Evolutionary conservation across 2,329 filamentous ascomycete species (phyloP).

Genomic region (Trichothecium roseum): DNA sequence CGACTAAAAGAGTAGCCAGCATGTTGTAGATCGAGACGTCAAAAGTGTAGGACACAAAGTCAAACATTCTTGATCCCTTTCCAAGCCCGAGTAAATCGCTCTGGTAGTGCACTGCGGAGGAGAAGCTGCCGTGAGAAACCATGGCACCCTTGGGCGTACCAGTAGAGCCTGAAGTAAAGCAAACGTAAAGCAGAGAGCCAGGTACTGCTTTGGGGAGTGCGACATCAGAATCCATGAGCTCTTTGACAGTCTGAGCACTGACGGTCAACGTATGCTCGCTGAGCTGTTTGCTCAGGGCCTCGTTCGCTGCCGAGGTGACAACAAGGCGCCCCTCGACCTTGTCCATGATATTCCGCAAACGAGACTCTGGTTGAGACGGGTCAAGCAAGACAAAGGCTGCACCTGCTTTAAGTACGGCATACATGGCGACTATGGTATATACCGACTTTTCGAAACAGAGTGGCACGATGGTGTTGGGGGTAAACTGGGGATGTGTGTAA

Average conservation of each 20-base stretch:
- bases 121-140: slow-evolving; percentile 7
- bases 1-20: slow-evolving; percentile 9
- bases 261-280: too few species aligned
- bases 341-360: not conserved
- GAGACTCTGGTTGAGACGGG: slow-evolving; percentile 2
- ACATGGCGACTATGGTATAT: slow-evolving; percentile 7
- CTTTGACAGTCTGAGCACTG: too few species aligned
- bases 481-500: too few species aligned
- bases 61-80: slow-evolving; percentile 14
- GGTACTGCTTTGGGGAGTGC: too few species aligned
- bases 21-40: slow-evolving; percentile 17
- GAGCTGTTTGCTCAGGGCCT: not conserved
- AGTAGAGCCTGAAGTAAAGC: slow-evolving; percentile 6
- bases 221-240: too few species aligned
- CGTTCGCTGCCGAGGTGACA: not conserved
- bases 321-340: not conserved
- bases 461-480: slow-evolving; percentile 6
- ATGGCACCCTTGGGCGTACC: slow-evolving; percentile 11
- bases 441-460: slow-evolving; percentile 11
- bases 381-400: slow-evolving; percentile 12
- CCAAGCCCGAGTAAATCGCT: slow-evolving; percentile 11
- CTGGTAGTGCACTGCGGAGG: slow-evolving; percentile 9
- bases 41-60: slow-evolving; percentile 21
- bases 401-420: slow-evolving; percentile 12
- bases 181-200: slow-evolving; percentile 5